Conservation (phyloP, 2,329 filamentous ascomycete species). For the Fusarium temperatum region DNA sequence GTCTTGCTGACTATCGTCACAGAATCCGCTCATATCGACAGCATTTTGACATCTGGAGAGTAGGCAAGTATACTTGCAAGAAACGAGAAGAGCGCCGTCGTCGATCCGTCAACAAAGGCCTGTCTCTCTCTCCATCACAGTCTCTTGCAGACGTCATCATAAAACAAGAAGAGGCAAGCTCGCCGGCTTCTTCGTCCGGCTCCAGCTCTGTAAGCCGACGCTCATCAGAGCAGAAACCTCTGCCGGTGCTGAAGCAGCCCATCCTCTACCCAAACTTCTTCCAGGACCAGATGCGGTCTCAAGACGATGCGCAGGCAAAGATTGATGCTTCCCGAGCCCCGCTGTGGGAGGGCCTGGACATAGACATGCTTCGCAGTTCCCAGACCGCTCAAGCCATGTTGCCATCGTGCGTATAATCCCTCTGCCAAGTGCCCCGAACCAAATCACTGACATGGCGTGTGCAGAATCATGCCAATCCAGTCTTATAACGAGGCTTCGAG, state of each 20-base stretch:
- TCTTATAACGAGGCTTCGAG: conserved; percentile 3
- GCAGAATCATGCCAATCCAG: conserved; percentile 11
- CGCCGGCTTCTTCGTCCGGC: conserved; percentile 8
- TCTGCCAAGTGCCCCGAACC: background rate
- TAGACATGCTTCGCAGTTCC: conserved; percentile 1
- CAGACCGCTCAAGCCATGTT: conserved; percentile 12
- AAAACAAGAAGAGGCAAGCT: background rate
- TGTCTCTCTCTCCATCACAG: conserved; percentile 30
- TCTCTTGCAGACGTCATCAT: conserved; percentile 10
- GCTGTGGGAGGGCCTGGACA: conserved; percentile 3
- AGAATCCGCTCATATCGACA: conserved; percentile 59
- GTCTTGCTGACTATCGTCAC: background rate
- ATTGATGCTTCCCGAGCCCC: background rate
- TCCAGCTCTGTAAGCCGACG: conserved; percentile 20
- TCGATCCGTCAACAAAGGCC: background rate
- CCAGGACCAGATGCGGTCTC: background rate
- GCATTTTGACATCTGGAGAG: conserved; percentile 56
- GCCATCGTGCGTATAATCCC: conserved; percentile 18
- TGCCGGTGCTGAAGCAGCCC: conserved; percentile 19
- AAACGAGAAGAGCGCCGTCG: conserved; percentile 38
- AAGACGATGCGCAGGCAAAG: conserved; percentile 7
- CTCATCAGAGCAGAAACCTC: conserved; percentile 29
- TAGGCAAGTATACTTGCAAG: conserved; percentile 59
- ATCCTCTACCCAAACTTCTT: conserved; percentile 5
- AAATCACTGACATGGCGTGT: conserved; percentile 4